These are phyloP conservation scores for Platanthera zijinensis DNA, from an alignment of 106 monocot species.

Conservation along the genomic window DNA sequence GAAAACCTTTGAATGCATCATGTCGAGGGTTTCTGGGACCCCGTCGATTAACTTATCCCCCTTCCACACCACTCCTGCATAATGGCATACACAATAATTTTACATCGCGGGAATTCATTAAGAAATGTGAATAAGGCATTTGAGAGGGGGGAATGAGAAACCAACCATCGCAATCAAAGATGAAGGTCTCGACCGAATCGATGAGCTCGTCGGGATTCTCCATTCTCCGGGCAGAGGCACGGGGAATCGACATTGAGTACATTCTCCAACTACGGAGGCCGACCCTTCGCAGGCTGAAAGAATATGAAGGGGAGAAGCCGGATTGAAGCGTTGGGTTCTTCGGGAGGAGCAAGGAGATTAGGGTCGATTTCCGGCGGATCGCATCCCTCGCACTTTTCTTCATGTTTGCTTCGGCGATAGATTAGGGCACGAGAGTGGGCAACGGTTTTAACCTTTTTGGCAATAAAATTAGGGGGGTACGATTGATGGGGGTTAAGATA, in stretches of 20 bases:
- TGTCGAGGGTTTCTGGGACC: conserved; percentile 78
- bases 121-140: not conserved
- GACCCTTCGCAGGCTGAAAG: not conserved
- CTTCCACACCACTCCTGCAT: conserved; percentile 95
- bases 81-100: not conserved
- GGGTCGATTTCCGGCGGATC: no score
- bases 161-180: conserved; percentile 88
- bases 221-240: conserved; percentile 37
- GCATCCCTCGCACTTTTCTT: no score
- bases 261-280: not conserved
- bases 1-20: conserved; percentile 69
- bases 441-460: no score
- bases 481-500: no score
- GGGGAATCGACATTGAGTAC: conserved; percentile 2
- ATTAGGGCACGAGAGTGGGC: no score
- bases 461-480: no score
- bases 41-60: conserved; percentile 88
- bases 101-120: not conserved
- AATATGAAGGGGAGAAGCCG: not conserved
- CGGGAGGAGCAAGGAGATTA: not conserved
- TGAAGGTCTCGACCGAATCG: conserved; percentile 91
- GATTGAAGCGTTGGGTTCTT: not conserved
- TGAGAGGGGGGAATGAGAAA: not conserved
- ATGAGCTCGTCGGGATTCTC: conserved; percentile 64
- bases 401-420: no score